Conservation (phyloP, 768 basidiomycete genomes). For the Auriscalpium vulgare region DNA sequence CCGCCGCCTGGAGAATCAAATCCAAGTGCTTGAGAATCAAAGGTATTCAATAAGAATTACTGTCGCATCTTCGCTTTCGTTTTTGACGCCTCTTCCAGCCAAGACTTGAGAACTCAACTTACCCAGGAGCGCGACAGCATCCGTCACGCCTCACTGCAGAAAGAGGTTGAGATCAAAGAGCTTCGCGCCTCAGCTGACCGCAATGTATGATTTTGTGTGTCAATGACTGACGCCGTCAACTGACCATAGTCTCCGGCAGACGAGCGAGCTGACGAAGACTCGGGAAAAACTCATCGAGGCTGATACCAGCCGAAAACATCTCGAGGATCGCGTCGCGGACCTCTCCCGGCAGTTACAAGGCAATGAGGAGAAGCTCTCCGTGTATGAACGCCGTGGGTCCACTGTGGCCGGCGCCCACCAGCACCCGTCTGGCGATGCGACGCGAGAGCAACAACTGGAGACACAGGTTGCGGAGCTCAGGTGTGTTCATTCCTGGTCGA, state of each 20-base stretch:
- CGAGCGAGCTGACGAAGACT: constrained; percentile 54
- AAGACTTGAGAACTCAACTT: constrained; percentile 66
- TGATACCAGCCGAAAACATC: constrained; percentile 71
- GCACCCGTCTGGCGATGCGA: constrained; percentile 36
- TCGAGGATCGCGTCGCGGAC: constrained; percentile 64
- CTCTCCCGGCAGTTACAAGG: constrained; percentile 60
- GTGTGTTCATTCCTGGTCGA: constrained; percentile 29
- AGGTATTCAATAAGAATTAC: constrained; percentile 39
- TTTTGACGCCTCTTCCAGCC: constrained; percentile 31
- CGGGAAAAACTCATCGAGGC: constrained; percentile 65
- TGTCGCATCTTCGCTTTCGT: not conserved
- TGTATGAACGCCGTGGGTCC: constrained; percentile 66
- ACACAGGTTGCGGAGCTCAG: constrained; percentile 80
- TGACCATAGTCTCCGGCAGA: constrained; percentile 30
- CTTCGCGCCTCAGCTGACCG: constrained; percentile 66
- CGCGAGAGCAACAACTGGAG: constrained; percentile 73
- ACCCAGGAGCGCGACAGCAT: constrained; percentile 65
- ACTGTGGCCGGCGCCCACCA: constrained; percentile 23
- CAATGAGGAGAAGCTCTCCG: constrained; percentile 76
- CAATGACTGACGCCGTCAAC: constrained; percentile 1
- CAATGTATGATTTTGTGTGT: constrained; percentile 34
- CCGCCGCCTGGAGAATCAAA: constrained; percentile 68
- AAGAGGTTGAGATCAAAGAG: constrained; percentile 74
- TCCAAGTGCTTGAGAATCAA: constrained; percentile 73
- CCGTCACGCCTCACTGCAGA: constrained; percentile 70